These are phyloP conservation scores for Venturia nashicola DNA, from an alignment of 2,329 filamentous ascomycete genomes.

Conservation along the genomic window DNA sequence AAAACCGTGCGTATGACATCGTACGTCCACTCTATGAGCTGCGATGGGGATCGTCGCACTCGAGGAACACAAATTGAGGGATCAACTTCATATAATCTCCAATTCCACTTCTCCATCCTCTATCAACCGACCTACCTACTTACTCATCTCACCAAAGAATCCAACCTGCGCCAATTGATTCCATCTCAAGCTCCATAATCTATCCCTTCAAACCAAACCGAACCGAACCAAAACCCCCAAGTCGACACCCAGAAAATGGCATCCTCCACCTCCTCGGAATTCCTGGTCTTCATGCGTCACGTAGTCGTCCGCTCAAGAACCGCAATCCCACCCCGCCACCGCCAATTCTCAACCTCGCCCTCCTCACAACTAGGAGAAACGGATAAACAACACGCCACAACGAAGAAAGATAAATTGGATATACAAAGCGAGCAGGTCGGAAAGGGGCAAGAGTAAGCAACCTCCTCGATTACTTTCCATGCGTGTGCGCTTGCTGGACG, in stretches of 20 bases:
- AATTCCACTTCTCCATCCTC: too few species aligned
- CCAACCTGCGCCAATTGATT: background rate
- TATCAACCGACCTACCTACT: too few species aligned
- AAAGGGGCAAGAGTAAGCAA: background rate
- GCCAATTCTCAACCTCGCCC: background rate
- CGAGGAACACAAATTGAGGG: background rate
- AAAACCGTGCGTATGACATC: background rate
- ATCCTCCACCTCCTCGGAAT: constrained; percentile 23
- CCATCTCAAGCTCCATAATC: background rate
- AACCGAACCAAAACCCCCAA: background rate
- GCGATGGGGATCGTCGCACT: background rate
- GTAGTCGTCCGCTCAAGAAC: background rate
- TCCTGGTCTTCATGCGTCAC: constrained; percentile 27
- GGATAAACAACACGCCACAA: background rate
- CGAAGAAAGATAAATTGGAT: constrained; percentile 19
- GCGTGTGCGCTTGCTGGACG: background rate
- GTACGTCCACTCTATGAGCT: background rate
- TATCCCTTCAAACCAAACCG: background rate
- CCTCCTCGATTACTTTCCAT: background rate
- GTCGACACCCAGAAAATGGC: constrained; percentile 17
- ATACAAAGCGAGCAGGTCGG: background rate
- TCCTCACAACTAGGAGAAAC: background rate
- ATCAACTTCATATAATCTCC: too few species aligned
- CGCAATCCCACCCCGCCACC: background rate
- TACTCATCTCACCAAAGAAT: background rate